Percentiles rank a stretch among this genome's conserved stretches.
Conservation (phyloP, 2,329 filamentous ascomycete genomes). For the Aspergillus ustus region DNA sequence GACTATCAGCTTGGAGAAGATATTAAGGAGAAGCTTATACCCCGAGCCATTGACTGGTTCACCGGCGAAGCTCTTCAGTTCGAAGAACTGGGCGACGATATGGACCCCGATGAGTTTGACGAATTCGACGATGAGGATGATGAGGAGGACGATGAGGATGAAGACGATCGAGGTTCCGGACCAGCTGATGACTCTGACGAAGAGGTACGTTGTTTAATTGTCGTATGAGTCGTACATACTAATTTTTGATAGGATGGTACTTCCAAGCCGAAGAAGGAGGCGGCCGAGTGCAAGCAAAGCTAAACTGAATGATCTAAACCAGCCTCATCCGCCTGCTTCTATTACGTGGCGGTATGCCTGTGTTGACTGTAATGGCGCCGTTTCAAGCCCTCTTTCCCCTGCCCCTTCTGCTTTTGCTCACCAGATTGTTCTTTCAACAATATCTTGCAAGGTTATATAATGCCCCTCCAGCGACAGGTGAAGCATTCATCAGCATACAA, state of each 20-base stretch:
- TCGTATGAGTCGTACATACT: slow-evolving; percentile 20
- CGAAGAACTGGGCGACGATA: slow-evolving; percentile 87
- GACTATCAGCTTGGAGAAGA: slow-evolving; percentile 99
- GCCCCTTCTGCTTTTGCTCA: slow-evolving; percentile 37
- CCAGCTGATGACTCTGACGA: slow-evolving; percentile 64
- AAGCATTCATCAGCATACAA: slow-evolving; percentile 20
- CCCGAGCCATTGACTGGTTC: slow-evolving; percentile 98
- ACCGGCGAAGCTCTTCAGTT: slow-evolving; percentile 97
- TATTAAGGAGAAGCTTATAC: slow-evolving; percentile 99
- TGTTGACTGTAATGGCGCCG: slow-evolving; percentile 1
- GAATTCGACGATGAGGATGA: slow-evolving; percentile 91
- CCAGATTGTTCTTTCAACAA: slow-evolving; percentile 26
- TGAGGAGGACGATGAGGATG: slow-evolving; percentile 87
- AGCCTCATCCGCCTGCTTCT: not conserved
- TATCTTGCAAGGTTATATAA: slow-evolving; percentile 20
- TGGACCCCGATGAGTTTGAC: slow-evolving; percentile 80
- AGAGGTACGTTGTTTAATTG: slow-evolving; percentile 43
- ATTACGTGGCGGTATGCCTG: not conserved
- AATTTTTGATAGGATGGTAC: slow-evolving; percentile 71
- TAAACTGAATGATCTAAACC: slow-evolving; percentile 51
- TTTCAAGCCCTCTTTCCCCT: slow-evolving; percentile 18
- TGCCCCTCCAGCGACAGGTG: slow-evolving; percentile 9
- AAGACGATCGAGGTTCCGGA: slow-evolving; percentile 76
- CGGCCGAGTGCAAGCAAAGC: slow-evolving; percentile 95
- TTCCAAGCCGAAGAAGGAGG: slow-evolving; percentile 90